Conservation (phyloP, 257 asterid genomes). For the Jacaranda mimosifolia region DNA sequence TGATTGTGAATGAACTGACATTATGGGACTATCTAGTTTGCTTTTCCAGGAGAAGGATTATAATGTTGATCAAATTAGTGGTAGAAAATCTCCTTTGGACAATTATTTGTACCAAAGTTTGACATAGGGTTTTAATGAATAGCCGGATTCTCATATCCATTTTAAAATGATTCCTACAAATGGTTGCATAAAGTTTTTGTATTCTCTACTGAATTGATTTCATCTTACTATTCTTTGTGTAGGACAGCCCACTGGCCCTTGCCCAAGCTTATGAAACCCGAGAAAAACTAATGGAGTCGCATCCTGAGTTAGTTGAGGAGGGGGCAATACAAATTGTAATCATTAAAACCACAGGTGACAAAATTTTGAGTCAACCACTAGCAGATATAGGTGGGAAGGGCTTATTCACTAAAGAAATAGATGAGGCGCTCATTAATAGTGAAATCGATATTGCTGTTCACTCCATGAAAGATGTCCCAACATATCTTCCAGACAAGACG, state of each 20-base stretch:
- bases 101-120: background rate
- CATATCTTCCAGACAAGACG: conserved; percentile 85
- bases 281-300: conserved; percentile 70
- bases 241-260: conserved; percentile 95
- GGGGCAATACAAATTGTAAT: conserved; percentile 88
- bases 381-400: conserved; percentile 99
- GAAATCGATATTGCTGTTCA: conserved; percentile 97
- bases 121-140: background rate
- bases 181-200: background rate
- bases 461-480: conserved; percentile 98
- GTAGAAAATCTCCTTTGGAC: background rate
- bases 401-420: conserved; percentile 93
- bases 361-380: conserved; percentile 87
- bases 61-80: background rate
- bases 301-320: conserved; percentile 89
- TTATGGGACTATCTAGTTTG: background rate
- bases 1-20: background rate
- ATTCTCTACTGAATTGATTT: conserved; percentile 21
- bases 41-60: background rate
- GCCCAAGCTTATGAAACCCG: conserved; percentile 98
- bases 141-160: background rate
- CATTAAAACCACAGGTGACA: conserved; percentile 95
- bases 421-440: conserved; percentile 87
- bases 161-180: background rate
- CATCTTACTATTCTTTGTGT: conserved; percentile 40